Conservation (phyloP, 176 grass and related monocot genomes). For the Sorghum bicolor region DNA sequence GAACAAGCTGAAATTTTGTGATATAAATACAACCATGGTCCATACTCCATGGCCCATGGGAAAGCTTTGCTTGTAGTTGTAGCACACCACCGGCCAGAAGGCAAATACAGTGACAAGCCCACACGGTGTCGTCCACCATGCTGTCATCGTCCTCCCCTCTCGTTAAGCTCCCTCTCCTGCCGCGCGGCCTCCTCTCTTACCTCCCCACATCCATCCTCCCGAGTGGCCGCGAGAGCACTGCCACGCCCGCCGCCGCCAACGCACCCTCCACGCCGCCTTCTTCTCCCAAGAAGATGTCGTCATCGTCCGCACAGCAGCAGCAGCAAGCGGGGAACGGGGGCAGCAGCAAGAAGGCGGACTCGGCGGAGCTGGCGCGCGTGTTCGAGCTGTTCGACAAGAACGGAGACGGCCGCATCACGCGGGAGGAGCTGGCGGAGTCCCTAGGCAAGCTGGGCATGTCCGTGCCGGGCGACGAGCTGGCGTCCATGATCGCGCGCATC, state of each 20-base stretch:
- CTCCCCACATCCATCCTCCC: conserved; percentile 47
- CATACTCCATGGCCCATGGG: conserved; percentile 3
- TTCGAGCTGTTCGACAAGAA: conserved; percentile 79
- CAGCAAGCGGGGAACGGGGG: not conserved
- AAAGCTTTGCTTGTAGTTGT: conserved; percentile 20
- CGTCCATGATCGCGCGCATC: conserved; percentile 62
- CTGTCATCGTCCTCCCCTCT: conserved; percentile 21
- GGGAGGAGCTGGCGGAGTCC: conserved; percentile 70
- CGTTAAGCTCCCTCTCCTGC: conserved; percentile 27
- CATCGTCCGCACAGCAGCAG: not conserved
- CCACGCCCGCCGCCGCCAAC: not conserved
- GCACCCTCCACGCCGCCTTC: not conserved
- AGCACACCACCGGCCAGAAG: not conserved
- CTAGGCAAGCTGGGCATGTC: conserved; percentile 63
- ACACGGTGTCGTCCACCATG: conserved; percentile 22
- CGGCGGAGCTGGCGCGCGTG: conserved; percentile 52
- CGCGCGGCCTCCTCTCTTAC: conserved; percentile 45
- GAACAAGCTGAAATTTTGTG: not conserved
- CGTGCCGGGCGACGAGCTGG: conserved; percentile 51
- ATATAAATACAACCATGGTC: conserved; percentile 28
- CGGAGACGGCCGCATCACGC: conserved; percentile 68
- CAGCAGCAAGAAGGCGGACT: not conserved
- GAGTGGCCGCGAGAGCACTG: not conserved
- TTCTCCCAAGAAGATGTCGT: conserved; percentile 28
- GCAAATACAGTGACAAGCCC: conserved; percentile 18